Evolutionary conservation across 2,329 filamentous ascomycete genomes (phyloP), one percentile per base, ranked within the genome.

Genomic region (Aspergillus melleus): DNA sequence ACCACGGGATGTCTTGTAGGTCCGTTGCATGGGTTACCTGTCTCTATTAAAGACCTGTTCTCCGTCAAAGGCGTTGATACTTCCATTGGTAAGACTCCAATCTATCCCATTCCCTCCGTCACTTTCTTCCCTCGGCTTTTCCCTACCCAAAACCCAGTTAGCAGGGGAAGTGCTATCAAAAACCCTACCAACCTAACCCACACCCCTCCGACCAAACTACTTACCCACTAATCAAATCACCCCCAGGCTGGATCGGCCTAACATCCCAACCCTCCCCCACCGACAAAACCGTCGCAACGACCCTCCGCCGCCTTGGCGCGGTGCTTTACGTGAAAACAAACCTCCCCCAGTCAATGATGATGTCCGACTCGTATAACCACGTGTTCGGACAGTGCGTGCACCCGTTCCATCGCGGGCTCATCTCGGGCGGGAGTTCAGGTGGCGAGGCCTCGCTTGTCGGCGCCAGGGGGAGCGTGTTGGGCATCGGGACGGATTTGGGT

Each of bases 21-120:
- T 0, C 88, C 88, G 2, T 79, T 92, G 1, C 89, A 91, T 71
- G 89, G 87, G 71, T 63, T 80, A 14, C 73, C 75, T 1, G 73
- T 81, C 50, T 85, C 87, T 0, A 80, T 92, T 51, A 92, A 92
- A 68, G 89, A 91, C 74, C 87, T 88, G 68, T 88, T 90, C 78
- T 83, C 90, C 59, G 61, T 71, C 9, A 57, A 69, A 52, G 68
- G 67, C 3, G 47, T 64, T 42, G 69, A 72, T 60, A 68, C 68
- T 9, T 70, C 68, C 2, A 60, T 71, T 63, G 68, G 69, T 71
- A 51, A 20, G 66, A 57, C 22, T 16, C 22, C 12, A 22, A 46
- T 16, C 12, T 14, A n/a, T 10, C 26, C 16, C 39, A 20, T n/a
- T 12, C n/a, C 11, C 46, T 5, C 5, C 24, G 4, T 6, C 24